phyloP scores from a whole-genome alignment of 2,329 filamentous ascomycete genomes.

The Talaromyces pinophilus region DNA sequence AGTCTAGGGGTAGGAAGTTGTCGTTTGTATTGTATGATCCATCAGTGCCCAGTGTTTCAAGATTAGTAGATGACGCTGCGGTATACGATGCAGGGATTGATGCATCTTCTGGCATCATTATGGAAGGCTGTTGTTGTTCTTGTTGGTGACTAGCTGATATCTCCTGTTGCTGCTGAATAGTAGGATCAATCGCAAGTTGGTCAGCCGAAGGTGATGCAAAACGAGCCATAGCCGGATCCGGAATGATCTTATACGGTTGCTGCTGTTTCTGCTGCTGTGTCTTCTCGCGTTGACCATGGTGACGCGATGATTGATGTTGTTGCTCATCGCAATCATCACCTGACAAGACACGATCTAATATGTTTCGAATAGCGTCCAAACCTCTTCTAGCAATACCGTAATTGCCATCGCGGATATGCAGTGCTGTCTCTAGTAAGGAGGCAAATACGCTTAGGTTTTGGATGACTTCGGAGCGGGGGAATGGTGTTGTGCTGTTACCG shows the following conservation, averaged over 20 bases:
- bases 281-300: not conserved
- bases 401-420: slow-evolving; percentile 24
- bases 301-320: not conserved
- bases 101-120: not conserved
- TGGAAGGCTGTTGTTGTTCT: not conserved
- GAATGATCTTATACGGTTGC: not conserved
- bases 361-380: slow-evolving; percentile 24
- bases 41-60: not conserved
- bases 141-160: not conserved
- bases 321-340: slow-evolving; percentile 1
- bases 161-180: slow-evolving; percentile 2
- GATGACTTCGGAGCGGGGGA: slow-evolving; percentile 29
- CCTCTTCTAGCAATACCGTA: slow-evolving; percentile 23
- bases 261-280: not conserved
- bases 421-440: slow-evolving; percentile 23
- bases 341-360: slow-evolving; percentile 26
- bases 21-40: slow-evolving; percentile 2
- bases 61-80: not conserved
- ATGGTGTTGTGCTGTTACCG: slow-evolving; percentile 2
- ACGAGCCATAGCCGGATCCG: not conserved
- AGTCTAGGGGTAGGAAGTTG: slow-evolving; percentile 19
- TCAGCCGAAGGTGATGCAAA: not conserved
- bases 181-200: not conserved
- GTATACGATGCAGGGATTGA: not conserved
- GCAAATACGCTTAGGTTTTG: slow-evolving; percentile 30